Conservation (phyloP, 2,329 filamentous ascomycete species). For the Penicillium occitanis region DNA sequence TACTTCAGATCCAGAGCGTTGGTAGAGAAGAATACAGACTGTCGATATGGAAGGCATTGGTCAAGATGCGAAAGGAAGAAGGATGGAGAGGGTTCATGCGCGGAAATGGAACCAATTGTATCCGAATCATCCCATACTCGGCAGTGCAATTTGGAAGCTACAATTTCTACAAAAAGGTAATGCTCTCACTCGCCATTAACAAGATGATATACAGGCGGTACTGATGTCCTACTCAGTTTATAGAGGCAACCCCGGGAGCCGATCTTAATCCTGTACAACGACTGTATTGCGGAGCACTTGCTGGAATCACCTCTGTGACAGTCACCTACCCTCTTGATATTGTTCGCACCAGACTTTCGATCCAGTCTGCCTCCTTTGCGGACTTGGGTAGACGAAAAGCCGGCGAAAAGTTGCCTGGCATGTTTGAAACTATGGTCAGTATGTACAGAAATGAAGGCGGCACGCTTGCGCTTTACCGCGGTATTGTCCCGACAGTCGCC, state of each 20-base stretch:
- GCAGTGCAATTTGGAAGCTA: conserved; percentile 98
- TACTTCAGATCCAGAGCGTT: conserved; percentile 93
- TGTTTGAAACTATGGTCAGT: conserved; percentile 76
- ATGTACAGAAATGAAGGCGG: conserved; percentile 96
- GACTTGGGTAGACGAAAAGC: conserved; percentile 64
- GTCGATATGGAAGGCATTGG: conserved; percentile 81
- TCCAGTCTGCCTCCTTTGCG: conserved; percentile 94
- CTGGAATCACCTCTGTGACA: conserved; percentile 92
- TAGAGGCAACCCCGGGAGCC: conserved; percentile 71
- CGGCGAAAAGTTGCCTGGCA: conserved; percentile 71
- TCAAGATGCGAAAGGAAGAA: conserved; percentile 96
- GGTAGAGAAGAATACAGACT: conserved; percentile 91
- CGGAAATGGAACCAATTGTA: conserved; percentile 96
- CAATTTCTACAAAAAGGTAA: conserved; percentile 91
- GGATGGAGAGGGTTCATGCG: conserved; percentile 97
- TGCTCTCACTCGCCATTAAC: conserved; percentile 32
- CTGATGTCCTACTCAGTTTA: conserved; percentile 56
- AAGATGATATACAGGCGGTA: neutral
- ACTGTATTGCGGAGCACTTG: conserved; percentile 83
- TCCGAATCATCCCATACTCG: conserved; percentile 96
- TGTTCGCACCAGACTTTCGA: conserved; percentile 89
- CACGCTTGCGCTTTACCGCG: conserved; percentile 80
- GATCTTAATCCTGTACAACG: conserved; percentile 72
- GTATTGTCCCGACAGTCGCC: conserved; percentile 88
- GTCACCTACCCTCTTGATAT: conserved; percentile 97